Base-by-base conservation (phyloP, 306 rosid genomes). In the Rosa chinensis region DNA sequence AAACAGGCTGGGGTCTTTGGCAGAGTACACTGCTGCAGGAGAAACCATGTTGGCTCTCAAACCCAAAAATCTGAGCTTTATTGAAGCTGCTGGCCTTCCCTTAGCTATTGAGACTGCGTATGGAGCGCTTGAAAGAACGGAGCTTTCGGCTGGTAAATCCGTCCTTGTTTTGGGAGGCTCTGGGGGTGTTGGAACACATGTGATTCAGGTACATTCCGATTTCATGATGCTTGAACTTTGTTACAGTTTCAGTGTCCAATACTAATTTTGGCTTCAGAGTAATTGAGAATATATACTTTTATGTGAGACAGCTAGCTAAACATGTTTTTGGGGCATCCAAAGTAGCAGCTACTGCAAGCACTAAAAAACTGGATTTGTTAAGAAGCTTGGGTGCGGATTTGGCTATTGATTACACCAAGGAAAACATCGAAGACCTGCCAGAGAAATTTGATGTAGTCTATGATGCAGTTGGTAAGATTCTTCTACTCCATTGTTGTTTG, bases 361-460 rank as follows among this genome's bases (percentile, higher is more conserved):
- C 90, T 12, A 39, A 18, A 1, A 93, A 93, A 44, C 77, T 78
- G 56, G 92, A 88, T 4, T 47, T 89, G 18, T 72, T 93, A 67
- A 92, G 84, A 71, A 80, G 79, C 63, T 79, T 93, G 40, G 96
- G 92, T 55, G 89, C 82, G 64, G 94, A 91, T 78, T 82, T 87
- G 16, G 79, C 92, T 23, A 86, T 88, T 56, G 94, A 93, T 73
- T 88, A 93, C 71, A 89, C 89, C 48, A 91, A 86, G 78, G 79
- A 86, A 69, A 91, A 91, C 44, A 75, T 74, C 47, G 90, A 84
- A 75, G 88, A 93, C 2, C 73, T 88, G 2, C 71, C 85, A 0
- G 97, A 93, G 77, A 93, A 28, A 82, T 91, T 90, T 74, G 94
- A 90, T 80, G 82, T 90, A 0, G 92, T 91, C 4, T 93, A 79